These are phyloP conservation scores for Ophiocordyceps camponoti-leonardi DNA, from an alignment of 2,329 filamentous ascomycete genomes.

Conservation along the genomic window DNA sequence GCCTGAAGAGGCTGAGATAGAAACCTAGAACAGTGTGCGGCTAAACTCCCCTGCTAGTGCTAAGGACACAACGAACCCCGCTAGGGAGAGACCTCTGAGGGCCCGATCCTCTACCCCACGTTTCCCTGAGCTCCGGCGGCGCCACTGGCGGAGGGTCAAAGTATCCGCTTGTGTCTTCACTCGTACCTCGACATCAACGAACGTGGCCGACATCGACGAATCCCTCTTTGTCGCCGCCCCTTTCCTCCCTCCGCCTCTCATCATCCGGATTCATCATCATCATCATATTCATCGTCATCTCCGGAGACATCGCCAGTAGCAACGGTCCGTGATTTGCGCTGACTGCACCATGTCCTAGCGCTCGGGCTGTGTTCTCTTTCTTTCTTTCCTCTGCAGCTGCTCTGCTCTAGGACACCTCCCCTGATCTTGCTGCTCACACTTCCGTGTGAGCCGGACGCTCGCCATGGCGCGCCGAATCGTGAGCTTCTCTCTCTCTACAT, in stretches of 20 bases:
- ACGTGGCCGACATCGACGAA: neutral
- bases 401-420: neutral
- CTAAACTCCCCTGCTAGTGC: neutral
- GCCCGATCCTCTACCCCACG: neutral
- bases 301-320: neutral
- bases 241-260: neutral
- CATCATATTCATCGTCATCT: neutral
- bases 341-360: constrained; percentile 2
- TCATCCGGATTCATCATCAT: no score
- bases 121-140: neutral
- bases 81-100: neutral
- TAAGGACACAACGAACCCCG: neutral
- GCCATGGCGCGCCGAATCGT: constrained; percentile 21
- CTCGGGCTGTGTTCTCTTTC: neutral
- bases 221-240: neutral
- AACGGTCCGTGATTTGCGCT: no score
- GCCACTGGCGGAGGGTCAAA: neutral
- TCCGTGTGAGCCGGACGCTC: neutral
- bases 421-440: neutral
- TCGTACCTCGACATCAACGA: neutral
- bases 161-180: neutral
- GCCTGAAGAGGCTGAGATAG: neutral
- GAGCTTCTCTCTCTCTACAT: constrained; percentile 4
- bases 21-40: no score
- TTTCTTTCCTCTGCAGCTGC: neutral